A percentile compares a stretch with the other conserved stretches of the same genome.
Evolutionary conservation across 352 stramenopile genomes (phyloP).

Genomic region (Globisporangium uncinulatum): DNA sequence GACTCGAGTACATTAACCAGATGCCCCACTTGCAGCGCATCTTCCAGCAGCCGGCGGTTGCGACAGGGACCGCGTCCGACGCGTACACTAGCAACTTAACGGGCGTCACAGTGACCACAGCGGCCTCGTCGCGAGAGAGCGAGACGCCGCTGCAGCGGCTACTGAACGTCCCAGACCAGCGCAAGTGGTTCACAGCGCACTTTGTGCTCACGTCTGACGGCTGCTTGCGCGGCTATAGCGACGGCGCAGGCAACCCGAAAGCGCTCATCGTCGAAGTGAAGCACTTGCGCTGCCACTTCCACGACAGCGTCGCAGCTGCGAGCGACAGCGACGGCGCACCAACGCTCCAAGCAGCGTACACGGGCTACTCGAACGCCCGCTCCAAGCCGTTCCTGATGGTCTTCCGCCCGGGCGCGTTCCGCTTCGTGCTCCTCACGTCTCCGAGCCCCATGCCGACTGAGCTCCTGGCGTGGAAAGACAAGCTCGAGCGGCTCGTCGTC

Average conservation of each 20-base stretch:
- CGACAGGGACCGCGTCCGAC: neutral
- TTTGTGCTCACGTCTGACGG: conserved; percentile 48
- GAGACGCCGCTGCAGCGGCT: conserved; percentile 36
- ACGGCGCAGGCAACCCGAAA: conserved; percentile 1
- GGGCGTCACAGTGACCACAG: neutral
- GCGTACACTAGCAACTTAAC: neutral
- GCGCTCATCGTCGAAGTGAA: conserved; percentile 47
- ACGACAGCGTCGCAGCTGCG: conserved; percentile 19
- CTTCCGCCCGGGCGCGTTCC: conserved; percentile 39
- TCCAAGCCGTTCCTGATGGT: conserved; percentile 54
- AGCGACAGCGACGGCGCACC: conserved; percentile 1
- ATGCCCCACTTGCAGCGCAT: conserved; percentile 47
- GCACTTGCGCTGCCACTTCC: conserved; percentile 42
- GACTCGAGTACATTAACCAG: conserved; percentile 45
- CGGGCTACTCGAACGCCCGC: conserved; percentile 20
- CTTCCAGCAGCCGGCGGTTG: conserved; percentile 30
- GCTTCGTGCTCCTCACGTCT: conserved; percentile 49
- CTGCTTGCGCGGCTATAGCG: conserved; percentile 28
- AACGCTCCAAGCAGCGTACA: conserved; percentile 9
- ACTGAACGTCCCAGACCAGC: conserved; percentile 46
- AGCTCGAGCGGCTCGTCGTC: conserved; percentile 33
- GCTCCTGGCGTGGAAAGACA: conserved; percentile 51
- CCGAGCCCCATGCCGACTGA: conserved; percentile 30
- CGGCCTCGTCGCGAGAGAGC: neutral
- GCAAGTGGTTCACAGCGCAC: conserved; percentile 37